These are phyloP conservation scores for Xylariomycetidae sp. DNA, from an alignment of 2,329 filamentous ascomycete species.

Conservation along the genomic window DNA sequence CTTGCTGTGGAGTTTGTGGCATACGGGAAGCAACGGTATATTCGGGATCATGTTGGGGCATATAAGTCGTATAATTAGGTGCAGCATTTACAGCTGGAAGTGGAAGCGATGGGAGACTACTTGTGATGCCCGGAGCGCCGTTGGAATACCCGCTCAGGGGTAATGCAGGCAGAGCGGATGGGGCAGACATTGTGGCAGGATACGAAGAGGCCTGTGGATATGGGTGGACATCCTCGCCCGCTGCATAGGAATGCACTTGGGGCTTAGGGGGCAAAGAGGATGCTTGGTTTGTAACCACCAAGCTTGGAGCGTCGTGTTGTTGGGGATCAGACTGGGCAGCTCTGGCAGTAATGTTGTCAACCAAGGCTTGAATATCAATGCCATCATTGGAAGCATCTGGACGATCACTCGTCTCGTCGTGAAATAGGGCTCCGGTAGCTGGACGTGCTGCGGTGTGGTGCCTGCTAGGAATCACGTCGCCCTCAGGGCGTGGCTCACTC, in stretches of 20 bases:
- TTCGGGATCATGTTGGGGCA: conserved; percentile 10
- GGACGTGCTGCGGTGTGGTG: too few relatives aligned
- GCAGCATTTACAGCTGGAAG: conserved; percentile 25
- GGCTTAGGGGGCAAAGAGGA: conserved; percentile 45
- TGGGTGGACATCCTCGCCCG: conserved; percentile 17
- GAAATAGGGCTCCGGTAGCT: too few relatives aligned
- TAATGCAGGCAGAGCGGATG: conserved; percentile 22
- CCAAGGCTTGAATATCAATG: conserved; percentile 22
- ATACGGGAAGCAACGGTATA: conserved; percentile 6
- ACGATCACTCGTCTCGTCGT: too few relatives aligned
- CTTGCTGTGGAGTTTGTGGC: conserved; percentile 8
- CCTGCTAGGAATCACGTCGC: too few relatives aligned
- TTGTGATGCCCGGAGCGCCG: conserved; percentile 27
- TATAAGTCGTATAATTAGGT: conserved; percentile 17
- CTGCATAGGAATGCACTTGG: conserved; percentile 32
- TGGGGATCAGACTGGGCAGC: conserved; percentile 19
- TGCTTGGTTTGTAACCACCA: conserved; percentile 26
- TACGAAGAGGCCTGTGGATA: conserved; percentile 28
- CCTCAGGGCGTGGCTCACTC: too few relatives aligned
- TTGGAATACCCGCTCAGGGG: too few relatives aligned
- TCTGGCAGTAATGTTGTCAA: conserved; percentile 23
- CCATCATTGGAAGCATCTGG: conserved; percentile 11
- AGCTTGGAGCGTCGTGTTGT: conserved; percentile 11
- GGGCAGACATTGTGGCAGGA: conserved; percentile 19
- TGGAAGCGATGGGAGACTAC: conserved; percentile 26